These are phyloP conservation scores for Elasticomyces elasticus DNA, from an alignment of 495 filamentous ascomycete species.

Conservation along the genomic window DNA sequence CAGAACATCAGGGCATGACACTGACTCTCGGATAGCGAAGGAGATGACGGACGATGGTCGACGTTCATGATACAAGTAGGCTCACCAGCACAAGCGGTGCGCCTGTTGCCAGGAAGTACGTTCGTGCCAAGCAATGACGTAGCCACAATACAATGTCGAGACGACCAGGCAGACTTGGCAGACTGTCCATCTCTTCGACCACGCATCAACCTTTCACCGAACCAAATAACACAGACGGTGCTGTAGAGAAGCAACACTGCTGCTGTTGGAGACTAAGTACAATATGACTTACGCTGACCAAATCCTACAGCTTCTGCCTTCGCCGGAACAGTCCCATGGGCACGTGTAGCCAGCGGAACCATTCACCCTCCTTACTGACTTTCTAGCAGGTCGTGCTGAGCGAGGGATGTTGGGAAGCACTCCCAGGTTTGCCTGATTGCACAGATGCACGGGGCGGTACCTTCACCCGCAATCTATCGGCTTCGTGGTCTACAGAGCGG, in stretches of 20 bases:
- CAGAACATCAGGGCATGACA: not conserved
- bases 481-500: conserved; percentile 22
- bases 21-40: not conserved
- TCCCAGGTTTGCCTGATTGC: conserved; percentile 14
- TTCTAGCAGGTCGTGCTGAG: conserved; percentile 37
- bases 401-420: conserved; percentile 36
- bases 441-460: conserved; percentile 38
- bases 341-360: no score
- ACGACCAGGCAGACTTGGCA: conserved; percentile 47
- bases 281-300: no score
- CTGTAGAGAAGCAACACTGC: not conserved
- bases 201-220: not conserved
- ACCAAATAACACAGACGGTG: not conserved
- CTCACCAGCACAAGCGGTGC: conserved; percentile 43
- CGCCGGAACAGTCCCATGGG: not conserved
- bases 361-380: no score
- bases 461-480: conserved; percentile 40
- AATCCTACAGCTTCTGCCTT: conserved; percentile 5
- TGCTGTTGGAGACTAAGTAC: not conserved
- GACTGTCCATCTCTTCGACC: not conserved
- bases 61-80: conserved; percentile 45
- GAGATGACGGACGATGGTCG: conserved; percentile 12
- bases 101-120: conserved; percentile 47
- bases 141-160: no score
- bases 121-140: no score